Percentiles rank a stretch among this genome's conserved stretches.
Evolutionary conservation across 75 land plant species (phyloP).

Genomic region (Ceratopteris richardii): DNA sequence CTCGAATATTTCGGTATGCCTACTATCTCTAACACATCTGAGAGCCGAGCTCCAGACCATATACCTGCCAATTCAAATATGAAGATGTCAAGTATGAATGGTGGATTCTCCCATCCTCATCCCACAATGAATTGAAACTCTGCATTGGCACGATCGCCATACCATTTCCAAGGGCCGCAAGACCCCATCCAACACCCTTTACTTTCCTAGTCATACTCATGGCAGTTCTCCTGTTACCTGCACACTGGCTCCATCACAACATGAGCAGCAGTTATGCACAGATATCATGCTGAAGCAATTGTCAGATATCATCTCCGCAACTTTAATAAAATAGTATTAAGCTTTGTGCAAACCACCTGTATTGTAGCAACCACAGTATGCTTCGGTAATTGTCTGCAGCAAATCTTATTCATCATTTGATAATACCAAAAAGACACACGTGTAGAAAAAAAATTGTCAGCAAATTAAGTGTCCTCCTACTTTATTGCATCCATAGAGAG

Average conservation of each 20-base stretch:
- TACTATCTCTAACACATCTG: conserved; percentile 79
- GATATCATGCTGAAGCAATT: not conserved
- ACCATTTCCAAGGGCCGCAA: conserved; percentile 94
- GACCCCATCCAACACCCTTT: conserved; percentile 96
- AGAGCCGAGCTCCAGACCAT: conserved; percentile 91
- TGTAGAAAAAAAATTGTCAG: not conserved
- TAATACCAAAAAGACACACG: not conserved
- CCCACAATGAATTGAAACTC: no score
- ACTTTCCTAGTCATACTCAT: conserved; percentile 77
- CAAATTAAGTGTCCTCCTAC: conserved; percentile 25
- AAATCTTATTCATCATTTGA: not conserved
- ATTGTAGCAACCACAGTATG: conserved; percentile 77
- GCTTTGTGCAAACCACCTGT: conserved; percentile 39
- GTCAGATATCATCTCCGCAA: no score
- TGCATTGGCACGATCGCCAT: no score
- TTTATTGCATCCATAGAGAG: conserved; percentile 58
- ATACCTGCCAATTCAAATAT: conserved; percentile 64
- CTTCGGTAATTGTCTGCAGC: conserved; percentile 73
- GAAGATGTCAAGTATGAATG: no score
- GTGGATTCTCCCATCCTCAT: no score
- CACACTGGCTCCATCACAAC: conserved; percentile 52
- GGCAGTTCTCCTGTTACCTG: conserved; percentile 93
- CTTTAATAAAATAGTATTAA: no score
- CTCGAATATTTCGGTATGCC: conserved; percentile 44
- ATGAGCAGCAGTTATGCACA: not conserved